A percentile compares a stretch with the other conserved stretches of the same genome.
phyloP scores from a whole-genome alignment of 768 basidiomycete species.

The Rickenella mellea region DNA sequence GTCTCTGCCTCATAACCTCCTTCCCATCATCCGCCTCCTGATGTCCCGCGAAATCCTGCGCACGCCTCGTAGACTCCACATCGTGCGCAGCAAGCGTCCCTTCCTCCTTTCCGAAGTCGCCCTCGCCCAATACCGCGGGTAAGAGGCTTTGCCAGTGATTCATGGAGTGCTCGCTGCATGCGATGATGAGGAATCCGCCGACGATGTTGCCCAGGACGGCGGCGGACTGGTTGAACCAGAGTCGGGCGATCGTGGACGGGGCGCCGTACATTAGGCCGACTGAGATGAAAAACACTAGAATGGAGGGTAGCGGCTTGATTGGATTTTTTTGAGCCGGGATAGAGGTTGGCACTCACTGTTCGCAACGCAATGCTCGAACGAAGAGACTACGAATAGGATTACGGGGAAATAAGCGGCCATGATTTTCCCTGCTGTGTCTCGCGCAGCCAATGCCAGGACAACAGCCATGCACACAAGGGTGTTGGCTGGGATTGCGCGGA shows the following conservation, averaged over 20 bases:
- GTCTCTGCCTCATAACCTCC: no score
- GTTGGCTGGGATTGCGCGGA: constrained; percentile 10
- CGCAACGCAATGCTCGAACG: constrained; percentile 10
- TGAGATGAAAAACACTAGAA: constrained; percentile 9
- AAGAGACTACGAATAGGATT: constrained; percentile 7
- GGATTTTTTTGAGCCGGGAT: no score
- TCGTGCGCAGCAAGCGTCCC: constrained; percentile 1
- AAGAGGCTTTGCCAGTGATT: constrained; percentile 7
- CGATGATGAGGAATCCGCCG: constrained; percentile 10
- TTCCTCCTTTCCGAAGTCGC: neutral
- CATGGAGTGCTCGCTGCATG: constrained; percentile 15
- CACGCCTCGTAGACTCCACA: constrained; percentile 7
- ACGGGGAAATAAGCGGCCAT: constrained; percentile 11
- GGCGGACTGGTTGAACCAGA: constrained; percentile 11
- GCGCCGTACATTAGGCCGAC: constrained; percentile 12
- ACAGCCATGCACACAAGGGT: constrained; percentile 12
- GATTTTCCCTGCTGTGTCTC: constrained; percentile 11
- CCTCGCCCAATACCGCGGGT: neutral
- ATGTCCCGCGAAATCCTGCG: constrained; percentile 9
- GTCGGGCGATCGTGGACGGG: constrained; percentile 7
- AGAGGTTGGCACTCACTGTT: constrained; percentile 9
- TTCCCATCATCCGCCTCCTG: constrained; percentile 1
- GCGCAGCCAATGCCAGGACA: constrained; percentile 9
- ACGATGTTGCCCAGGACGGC: constrained; percentile 10
- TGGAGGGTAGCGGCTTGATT: no score